A percentile compares a stretch with the other conserved stretches of the same genome.
phyloP scores from a whole-genome alignment of 495 filamentous ascomycete species.

The Penicillium dipodomyicola region DNA sequence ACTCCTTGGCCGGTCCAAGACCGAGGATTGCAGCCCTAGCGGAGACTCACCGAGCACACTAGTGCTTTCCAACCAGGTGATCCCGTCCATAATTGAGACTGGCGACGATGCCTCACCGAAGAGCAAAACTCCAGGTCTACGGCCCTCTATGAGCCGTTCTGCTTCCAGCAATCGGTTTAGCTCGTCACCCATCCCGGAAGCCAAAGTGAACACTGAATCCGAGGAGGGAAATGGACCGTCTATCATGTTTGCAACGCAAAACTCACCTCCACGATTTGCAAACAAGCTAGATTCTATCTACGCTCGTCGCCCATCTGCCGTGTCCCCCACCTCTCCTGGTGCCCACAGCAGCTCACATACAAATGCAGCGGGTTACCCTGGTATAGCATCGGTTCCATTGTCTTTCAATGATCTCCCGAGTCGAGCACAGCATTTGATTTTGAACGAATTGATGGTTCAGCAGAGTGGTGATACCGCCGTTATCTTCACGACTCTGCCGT shows the following conservation, averaged over 20 bases:
- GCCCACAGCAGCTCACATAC: constrained; percentile 12
- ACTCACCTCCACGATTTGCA: constrained; percentile 38
- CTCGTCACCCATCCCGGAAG: constrained; percentile 71
- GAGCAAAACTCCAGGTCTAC: constrained; percentile 25
- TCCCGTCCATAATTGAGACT: constrained; percentile 50
- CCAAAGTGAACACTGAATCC: constrained; percentile 56
- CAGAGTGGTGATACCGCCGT: constrained; percentile 73
- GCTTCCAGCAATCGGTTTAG: constrained; percentile 59
- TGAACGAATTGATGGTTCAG: constrained; percentile 77
- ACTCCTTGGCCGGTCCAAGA: constrained; percentile 21
- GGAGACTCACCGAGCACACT: constrained; percentile 17
- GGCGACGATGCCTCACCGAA: constrained; percentile 43
- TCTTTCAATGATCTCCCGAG: constrained; percentile 83
- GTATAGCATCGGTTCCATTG: constrained; percentile 59
- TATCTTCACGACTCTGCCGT: constrained; percentile 77
- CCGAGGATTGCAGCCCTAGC: constrained; percentile 21
- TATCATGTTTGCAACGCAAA: constrained; percentile 72
- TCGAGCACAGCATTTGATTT: constrained; percentile 77
- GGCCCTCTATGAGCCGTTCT: constrained; percentile 34
- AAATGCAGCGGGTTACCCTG: constrained; percentile 49
- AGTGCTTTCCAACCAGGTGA: constrained; percentile 19
- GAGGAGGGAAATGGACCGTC: constrained; percentile 61
- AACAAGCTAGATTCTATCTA: constrained; percentile 54
- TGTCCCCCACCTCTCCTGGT: constrained; percentile 18
- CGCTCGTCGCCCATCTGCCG: constrained; percentile 35